These are phyloP conservation scores for Pseudogymnoascus sp. DNA, from an alignment of 2,329 filamentous ascomycete genomes.

Conservation along the genomic window DNA sequence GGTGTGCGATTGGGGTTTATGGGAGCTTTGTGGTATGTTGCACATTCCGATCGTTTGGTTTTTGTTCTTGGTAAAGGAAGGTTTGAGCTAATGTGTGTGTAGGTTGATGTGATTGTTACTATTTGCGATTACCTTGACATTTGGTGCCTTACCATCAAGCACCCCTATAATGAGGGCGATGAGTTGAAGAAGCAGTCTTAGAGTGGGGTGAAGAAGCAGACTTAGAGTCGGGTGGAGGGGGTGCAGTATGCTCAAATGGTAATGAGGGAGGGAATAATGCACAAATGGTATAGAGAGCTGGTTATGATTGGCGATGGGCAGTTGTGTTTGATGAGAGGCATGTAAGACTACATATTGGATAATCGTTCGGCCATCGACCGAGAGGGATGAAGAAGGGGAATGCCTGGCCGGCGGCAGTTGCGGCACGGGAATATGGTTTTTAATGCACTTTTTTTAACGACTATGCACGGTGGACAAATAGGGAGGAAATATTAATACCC, in stretches of 20 bases:
- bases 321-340: neutral
- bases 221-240: too few species aligned
- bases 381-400: neutral
- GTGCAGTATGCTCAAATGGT: too few species aligned
- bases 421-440: neutral
- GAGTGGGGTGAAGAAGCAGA: too few species aligned
- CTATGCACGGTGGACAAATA: neutral
- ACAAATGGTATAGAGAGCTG: neutral
- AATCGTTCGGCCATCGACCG: neutral
- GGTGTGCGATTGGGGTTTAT: conserved; percentile 82
- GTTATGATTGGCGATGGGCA: neutral
- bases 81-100: conserved; percentile 9
- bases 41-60: neutral
- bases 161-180: conserved; percentile 47
- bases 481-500: conserved; percentile 2
- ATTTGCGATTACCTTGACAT: conserved; percentile 99
- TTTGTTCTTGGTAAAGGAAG: neutral
- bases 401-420: neutral
- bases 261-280: neutral
- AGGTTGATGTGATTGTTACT: conserved; percentile 86
- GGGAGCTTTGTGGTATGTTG: conserved; percentile 75
- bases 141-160: conserved; percentile 97
- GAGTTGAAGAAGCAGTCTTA: conserved; percentile 24
- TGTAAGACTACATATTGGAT: conserved; percentile 4
- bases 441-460: conserved; percentile 1